Evolutionary conservation across 768 basidiomycete species (phyloP).

Genomic region (Tubosaeta sp.): DNA sequence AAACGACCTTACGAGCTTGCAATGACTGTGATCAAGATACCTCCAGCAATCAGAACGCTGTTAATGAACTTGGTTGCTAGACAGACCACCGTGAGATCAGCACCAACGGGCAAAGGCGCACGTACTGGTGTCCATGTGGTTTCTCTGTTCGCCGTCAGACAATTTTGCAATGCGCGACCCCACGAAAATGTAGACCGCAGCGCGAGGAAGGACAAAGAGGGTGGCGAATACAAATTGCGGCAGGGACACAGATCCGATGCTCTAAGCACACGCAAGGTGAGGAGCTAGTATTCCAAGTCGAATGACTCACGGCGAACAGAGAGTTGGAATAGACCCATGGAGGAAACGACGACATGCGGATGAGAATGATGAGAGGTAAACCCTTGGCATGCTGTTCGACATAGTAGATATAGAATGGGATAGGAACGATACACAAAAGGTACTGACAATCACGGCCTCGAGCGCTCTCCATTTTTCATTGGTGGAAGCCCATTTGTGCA

Average conservation of each 20-base stretch:
- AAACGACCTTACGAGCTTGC: constrained; percentile 58
- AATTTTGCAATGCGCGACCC: constrained; percentile 70
- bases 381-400: constrained; percentile 61
- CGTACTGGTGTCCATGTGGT: constrained; percentile 72
- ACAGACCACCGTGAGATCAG: constrained; percentile 10
- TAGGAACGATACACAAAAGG: neutral
- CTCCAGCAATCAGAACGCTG: constrained; percentile 50
- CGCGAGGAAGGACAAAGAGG: constrained; percentile 63
- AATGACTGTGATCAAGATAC: constrained; percentile 52
- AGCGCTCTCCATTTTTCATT: constrained; percentile 77
- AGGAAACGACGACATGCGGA: constrained; percentile 77
- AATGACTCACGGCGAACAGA: constrained; percentile 62
- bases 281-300: neutral
- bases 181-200: constrained; percentile 70
- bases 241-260: constrained; percentile 68
- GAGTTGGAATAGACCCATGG: constrained; percentile 87
- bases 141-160: constrained; percentile 72
- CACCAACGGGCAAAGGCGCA: neutral
- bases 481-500: constrained; percentile 56
- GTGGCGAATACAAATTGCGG: constrained; percentile 79
- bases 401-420: constrained; percentile 1
- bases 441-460: constrained; percentile 65
- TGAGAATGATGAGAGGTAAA: constrained; percentile 74
- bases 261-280: constrained; percentile 36
- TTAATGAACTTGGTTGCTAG: constrained; percentile 66